Evolutionary conservation across 768 basidiomycete genomes (phyloP).

Genomic region (Dacryopinax spathularia): DNA sequence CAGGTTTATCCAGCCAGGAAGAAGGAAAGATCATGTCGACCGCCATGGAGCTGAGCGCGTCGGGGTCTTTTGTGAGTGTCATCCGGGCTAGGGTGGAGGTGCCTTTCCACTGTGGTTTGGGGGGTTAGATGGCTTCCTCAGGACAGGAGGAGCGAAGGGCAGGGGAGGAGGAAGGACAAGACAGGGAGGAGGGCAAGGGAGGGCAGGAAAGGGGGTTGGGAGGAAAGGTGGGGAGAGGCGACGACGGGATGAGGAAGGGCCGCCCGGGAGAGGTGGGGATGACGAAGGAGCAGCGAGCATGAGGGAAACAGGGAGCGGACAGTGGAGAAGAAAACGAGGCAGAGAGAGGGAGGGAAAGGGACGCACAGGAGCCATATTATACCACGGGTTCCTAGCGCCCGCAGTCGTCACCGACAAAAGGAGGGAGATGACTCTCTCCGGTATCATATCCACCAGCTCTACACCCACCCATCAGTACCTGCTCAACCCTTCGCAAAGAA

Average conservation of each 20-base stretch:
- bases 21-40: slow-evolving; percentile 46
- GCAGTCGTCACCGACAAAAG: slow-evolving; percentile 56
- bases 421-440: slow-evolving; percentile 52
- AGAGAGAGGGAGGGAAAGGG: too few relatives aligned
- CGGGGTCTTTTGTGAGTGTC: slow-evolving; percentile 26
- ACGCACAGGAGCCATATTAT: slow-evolving; percentile 41
- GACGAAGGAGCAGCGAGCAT: too few relatives aligned
- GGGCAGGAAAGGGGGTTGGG: neutral
- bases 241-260: too few relatives aligned
- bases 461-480: slow-evolving; percentile 10
- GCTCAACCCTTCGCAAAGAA: too few relatives aligned
- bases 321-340: too few relatives aligned
- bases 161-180: slow-evolving; percentile 13
- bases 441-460: slow-evolving; percentile 58
- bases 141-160: neutral
- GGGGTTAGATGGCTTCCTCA: neutral
- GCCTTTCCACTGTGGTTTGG: slow-evolving; percentile 13
- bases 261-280: too few relatives aligned
- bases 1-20: slow-evolving; percentile 45
- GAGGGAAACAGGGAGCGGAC: too few relatives aligned
- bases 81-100: slow-evolving; percentile 7
- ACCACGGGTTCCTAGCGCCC: slow-evolving; percentile 37
- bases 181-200: slow-evolving; percentile 22
- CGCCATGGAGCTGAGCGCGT: slow-evolving; percentile 36
- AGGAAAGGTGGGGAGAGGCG: too few relatives aligned